A percentile compares a stretch with the other conserved stretches of the same genome.
Conservation (phyloP, 169 alveolate species). For the Eimeria praecox region DNA sequence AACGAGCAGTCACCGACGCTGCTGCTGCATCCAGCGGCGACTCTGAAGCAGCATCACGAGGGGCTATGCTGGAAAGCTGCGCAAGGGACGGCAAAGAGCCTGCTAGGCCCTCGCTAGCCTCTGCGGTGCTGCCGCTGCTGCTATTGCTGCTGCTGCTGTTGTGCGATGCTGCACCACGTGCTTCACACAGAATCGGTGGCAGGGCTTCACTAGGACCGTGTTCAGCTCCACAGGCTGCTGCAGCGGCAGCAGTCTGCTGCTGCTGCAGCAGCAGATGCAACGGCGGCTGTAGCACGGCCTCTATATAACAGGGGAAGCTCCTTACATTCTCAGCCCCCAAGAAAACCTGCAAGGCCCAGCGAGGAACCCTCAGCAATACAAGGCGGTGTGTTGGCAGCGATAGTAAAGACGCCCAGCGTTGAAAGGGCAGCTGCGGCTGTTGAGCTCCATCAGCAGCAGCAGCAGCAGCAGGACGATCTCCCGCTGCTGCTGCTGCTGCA, state of each 20-base stretch:
- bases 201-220: background rate
- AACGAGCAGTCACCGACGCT: background rate
- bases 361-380: conserved; percentile 52
- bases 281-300: conserved; percentile 76
- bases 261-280: conserved; percentile 38
- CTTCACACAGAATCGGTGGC: conserved; percentile 8
- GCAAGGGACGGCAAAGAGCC: background rate
- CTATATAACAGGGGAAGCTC: conserved; percentile 72
- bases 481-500: conserved; percentile 20
- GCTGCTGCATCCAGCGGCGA: background rate
- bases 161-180: background rate
- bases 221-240: background rate
- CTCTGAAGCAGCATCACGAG: background rate
- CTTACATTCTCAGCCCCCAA: background rate
- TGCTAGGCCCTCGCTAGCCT: no score
- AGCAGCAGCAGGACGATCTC: background rate
- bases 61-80: conserved; percentile 45
- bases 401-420: conserved; percentile 56
- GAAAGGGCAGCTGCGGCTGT: conserved; percentile 16
- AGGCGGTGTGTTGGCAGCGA: conserved; percentile 44
- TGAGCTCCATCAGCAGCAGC: background rate
- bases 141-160: background rate
- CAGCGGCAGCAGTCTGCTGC: background rate
- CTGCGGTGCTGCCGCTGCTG: background rate
- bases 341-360: conserved; percentile 27